A percentile compares a stretch with the other conserved stretches of the same genome.
Conservation (phyloP, 2,329 filamentous ascomycete species). For the Cladophialophora exuberans region DNA sequence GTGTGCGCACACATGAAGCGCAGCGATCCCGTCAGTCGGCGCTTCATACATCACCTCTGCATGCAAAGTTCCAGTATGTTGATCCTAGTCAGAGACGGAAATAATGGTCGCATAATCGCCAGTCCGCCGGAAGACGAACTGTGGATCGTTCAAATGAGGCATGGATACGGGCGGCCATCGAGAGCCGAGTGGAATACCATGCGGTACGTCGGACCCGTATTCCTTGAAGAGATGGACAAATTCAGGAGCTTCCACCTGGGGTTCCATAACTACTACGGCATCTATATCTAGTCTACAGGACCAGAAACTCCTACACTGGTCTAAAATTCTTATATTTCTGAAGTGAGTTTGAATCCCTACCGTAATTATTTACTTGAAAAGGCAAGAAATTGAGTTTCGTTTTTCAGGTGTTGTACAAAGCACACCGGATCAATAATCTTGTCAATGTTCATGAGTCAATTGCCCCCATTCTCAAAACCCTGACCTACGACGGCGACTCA, state of each 20-base stretch:
- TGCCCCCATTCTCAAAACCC: constrained; percentile 42
- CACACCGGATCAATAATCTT: constrained; percentile 42
- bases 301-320: constrained; percentile 38
- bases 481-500: constrained; percentile 41
- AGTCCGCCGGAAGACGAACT: constrained; percentile 43
- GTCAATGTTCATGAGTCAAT: constrained; percentile 6
- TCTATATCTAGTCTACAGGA: constrained; percentile 46
- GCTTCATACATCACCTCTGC: constrained; percentile 48
- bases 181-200: constrained; percentile 44
- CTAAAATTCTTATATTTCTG: constrained; percentile 37
- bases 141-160: constrained; percentile 46
- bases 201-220: constrained; percentile 40
- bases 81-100: constrained; percentile 47
- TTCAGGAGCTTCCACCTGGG: constrained; percentile 43
- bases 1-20: constrained; percentile 49
- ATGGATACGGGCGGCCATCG: constrained; percentile 44
- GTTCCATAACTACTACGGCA: constrained; percentile 49
- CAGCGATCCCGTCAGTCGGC: constrained; percentile 45
- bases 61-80: constrained; percentile 45
- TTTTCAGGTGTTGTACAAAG: constrained; percentile 42
- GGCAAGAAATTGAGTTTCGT: too few relatives aligned
- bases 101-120: constrained; percentile 42
- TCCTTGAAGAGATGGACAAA: constrained; percentile 47
- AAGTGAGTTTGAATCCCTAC: neutral
- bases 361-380: constrained; percentile 32